A percentile compares a stretch with the other conserved stretches of the same genome.
Conservation (phyloP, 441 rosid genomes). For the Euphorbia schlechtendalii region DNA sequence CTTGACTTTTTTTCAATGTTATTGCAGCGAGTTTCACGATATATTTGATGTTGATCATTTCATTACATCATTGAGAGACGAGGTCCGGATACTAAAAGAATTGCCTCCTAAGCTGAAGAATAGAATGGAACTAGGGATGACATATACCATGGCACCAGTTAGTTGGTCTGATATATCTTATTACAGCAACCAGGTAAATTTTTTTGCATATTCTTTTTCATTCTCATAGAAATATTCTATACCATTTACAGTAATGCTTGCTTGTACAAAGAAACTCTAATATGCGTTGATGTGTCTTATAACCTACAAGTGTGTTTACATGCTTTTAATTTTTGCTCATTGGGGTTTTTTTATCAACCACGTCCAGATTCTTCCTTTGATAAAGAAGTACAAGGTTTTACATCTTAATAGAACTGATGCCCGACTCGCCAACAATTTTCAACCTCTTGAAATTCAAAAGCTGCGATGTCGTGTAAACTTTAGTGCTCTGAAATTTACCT, state of each 20-base stretch:
- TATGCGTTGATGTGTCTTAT: not conserved
- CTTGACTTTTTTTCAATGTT: slow-evolving; percentile 4
- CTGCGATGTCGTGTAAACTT: slow-evolving; percentile 83
- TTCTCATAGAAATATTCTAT: not conserved
- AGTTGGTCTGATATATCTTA: slow-evolving; percentile 97
- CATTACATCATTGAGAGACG: slow-evolving; percentile 78
- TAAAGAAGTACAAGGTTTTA: slow-evolving; percentile 71
- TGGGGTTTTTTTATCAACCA: not conserved
- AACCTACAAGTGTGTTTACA: too few relatives aligned
- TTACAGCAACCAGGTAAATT: slow-evolving; percentile 62
- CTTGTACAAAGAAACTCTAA: not conserved
- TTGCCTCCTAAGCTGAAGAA: slow-evolving; percentile 85
- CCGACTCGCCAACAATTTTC: slow-evolving; percentile 73
- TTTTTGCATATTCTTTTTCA: slow-evolving; percentile 7
- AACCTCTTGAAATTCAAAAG: slow-evolving; percentile 70
- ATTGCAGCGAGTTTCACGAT: slow-evolving; percentile 80
- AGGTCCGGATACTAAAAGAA: slow-evolving; percentile 86
- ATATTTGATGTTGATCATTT: slow-evolving; percentile 93
- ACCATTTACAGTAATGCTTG: not conserved
- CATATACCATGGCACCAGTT: slow-evolving; percentile 78
- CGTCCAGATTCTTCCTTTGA: slow-evolving; percentile 79
- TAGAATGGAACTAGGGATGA: slow-evolving; percentile 59
- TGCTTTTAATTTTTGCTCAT: slow-evolving; percentile 8
- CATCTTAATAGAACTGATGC: slow-evolving; percentile 82
- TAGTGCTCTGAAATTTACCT: slow-evolving; percentile 69